phyloP scores from a whole-genome alignment of 2,329 filamentous ascomycete species.

The Nakataea oryzae region DNA sequence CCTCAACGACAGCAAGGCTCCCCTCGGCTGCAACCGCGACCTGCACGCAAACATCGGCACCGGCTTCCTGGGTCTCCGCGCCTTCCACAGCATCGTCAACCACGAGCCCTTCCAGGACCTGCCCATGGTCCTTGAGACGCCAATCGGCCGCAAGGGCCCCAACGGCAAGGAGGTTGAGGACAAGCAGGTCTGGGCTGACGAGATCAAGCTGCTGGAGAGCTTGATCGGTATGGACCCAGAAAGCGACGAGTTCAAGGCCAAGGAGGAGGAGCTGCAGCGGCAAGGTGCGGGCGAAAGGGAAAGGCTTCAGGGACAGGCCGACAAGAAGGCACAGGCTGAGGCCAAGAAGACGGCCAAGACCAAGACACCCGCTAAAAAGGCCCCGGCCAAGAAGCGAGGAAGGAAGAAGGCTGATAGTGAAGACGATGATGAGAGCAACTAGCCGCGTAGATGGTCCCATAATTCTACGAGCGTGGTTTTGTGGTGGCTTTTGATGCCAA shows the following conservation, averaged over 20 bases:
- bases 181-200: slow-evolving; percentile 75
- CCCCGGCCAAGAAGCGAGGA: slow-evolving; percentile 19
- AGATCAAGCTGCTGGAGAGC: slow-evolving; percentile 89
- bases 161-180: slow-evolving; percentile 65
- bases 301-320: slow-evolving; percentile 68
- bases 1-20: slow-evolving; percentile 92
- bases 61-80: slow-evolving; percentile 79
- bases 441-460: neutral
- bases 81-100: slow-evolving; percentile 90
- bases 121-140: slow-evolving; percentile 95
- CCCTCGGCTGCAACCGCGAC: slow-evolving; percentile 70
- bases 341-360: slow-evolving; percentile 30
- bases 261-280: slow-evolving; percentile 56
- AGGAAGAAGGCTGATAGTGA: slow-evolving; percentile 16
- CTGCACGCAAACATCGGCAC: slow-evolving; percentile 95
- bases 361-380: slow-evolving; percentile 8
- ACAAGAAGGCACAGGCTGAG: slow-evolving; percentile 58
- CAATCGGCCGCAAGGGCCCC: slow-evolving; percentile 61
- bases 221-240: slow-evolving; percentile 77
- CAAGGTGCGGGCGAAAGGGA: slow-evolving; percentile 61
- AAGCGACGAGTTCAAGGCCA: slow-evolving; percentile 56
- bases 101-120: slow-evolving; percentile 62
- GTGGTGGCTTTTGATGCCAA: neutral
- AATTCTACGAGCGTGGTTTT: neutral
- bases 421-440: slow-evolving; percentile 5